These are phyloP conservation scores for Musa schizocarpa DNA, from an alignment of 176 grass and related monocot genomes.

Conservation along the genomic window DNA sequence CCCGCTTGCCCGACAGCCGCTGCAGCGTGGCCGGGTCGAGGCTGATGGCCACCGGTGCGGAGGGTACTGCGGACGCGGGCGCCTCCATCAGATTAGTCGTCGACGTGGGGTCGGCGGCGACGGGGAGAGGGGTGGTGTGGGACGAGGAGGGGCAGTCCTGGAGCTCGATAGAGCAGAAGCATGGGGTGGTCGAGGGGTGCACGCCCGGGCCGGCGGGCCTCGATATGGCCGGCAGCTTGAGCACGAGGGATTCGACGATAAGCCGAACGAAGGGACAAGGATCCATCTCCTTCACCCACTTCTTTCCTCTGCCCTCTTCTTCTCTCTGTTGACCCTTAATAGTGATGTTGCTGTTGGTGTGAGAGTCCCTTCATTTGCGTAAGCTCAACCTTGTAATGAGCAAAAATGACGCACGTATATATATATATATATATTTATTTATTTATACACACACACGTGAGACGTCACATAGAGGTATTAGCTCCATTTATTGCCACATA, in stretches of 20 bases:
- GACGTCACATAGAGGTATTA: too few relatives aligned
- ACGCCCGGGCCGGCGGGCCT: slow-evolving; percentile 44
- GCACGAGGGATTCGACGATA: slow-evolving; percentile 66
- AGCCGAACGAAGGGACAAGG: slow-evolving; percentile 82
- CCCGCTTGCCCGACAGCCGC: slow-evolving; percentile 39
- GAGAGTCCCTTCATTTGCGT: too few relatives aligned
- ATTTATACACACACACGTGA: too few relatives aligned
- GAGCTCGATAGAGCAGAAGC: slow-evolving; percentile 81
- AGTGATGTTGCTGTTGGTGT: too few relatives aligned
- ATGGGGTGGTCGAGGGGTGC: slow-evolving; percentile 59
- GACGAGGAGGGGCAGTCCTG: slow-evolving; percentile 36
- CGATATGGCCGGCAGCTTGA: slow-evolving; percentile 62
- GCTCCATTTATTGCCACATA: too few relatives aligned
- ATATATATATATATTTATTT: too few relatives aligned
- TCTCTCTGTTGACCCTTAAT: too few relatives aligned
- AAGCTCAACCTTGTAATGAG: too few relatives aligned
- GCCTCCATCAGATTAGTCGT: slow-evolving; percentile 3
- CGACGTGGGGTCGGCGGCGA: slow-evolving; percentile 20
- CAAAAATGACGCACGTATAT: too few relatives aligned
- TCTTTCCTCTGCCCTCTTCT: too few relatives aligned
- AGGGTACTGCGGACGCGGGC: background rate
- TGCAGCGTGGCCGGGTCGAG: slow-evolving; percentile 56
- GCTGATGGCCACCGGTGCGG: slow-evolving; percentile 48
- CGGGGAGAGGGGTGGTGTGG: slow-evolving; percentile 36
- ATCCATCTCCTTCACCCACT: slow-evolving; percentile 6